Percentiles rank a stretch among this genome's conserved stretches.
phyloP scores from a whole-genome alignment of 1,284 basidiomycete genomes.

The Ustilago hordei region DNA sequence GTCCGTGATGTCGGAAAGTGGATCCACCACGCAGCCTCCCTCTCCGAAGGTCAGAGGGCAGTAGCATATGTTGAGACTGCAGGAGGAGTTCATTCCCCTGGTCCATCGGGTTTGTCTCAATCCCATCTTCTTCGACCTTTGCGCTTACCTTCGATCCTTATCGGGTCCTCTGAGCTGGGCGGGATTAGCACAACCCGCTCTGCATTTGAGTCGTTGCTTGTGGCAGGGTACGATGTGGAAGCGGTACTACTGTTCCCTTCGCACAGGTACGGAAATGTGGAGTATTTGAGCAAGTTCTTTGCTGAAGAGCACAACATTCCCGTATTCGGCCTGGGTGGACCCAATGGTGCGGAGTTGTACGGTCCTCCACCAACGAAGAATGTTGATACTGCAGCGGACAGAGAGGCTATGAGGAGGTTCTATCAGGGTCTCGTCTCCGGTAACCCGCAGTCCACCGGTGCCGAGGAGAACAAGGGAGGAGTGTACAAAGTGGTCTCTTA shows the following conservation, averaged over 20 bases:
- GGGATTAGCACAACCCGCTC: slow-evolving; percentile 95
- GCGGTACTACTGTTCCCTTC: slow-evolving; percentile 83
- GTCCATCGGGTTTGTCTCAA: slow-evolving; percentile 86
- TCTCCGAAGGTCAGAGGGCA: not conserved
- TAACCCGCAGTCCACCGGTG: slow-evolving; percentile 17
- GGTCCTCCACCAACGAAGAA: slow-evolving; percentile 70
- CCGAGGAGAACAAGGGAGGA: slow-evolving; percentile 42
- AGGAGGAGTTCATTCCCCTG: slow-evolving; percentile 94
- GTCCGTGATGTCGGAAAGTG: slow-evolving; percentile 77
- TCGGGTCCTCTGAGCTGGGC: slow-evolving; percentile 89
- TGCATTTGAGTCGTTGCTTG: slow-evolving; percentile 87
- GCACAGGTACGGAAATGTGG: slow-evolving; percentile 77
- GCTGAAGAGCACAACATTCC: slow-evolving; percentile 75
- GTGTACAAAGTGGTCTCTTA: slow-evolving; percentile 75
- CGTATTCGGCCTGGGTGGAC: slow-evolving; percentile 66
- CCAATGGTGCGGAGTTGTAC: slow-evolving; percentile 20
- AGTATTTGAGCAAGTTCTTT: slow-evolving; percentile 85
- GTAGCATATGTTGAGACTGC: slow-evolving; percentile 90
- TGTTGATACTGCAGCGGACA: slow-evolving; percentile 74
- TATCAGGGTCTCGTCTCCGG: slow-evolving; percentile 73
- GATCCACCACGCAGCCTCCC: slow-evolving; percentile 74
- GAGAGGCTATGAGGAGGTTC: slow-evolving; percentile 76
- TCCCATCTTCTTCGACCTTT: slow-evolving; percentile 73
- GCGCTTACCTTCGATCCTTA: slow-evolving; percentile 83
- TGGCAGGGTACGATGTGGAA: slow-evolving; percentile 91